A percentile compares a stretch with the other conserved stretches of the same genome.
These are phyloP conservation scores for Saksenaea vasiformis DNA, from an alignment of 371 early-diverging fungal genomes.

Conservation along the genomic window DNA sequence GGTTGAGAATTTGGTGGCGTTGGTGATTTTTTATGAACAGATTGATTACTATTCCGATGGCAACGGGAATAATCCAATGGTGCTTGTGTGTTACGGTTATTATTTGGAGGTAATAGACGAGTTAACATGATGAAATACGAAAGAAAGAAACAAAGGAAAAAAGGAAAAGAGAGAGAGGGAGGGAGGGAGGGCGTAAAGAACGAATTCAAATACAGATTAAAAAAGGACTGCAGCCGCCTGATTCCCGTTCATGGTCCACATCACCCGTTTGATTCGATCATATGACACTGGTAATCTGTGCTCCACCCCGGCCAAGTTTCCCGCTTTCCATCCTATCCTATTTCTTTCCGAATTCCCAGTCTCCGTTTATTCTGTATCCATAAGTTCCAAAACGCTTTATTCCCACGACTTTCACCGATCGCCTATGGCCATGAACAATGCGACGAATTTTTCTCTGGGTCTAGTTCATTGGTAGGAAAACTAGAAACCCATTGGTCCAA, in stretches of 20 bases:
- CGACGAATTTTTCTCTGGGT: neutral
- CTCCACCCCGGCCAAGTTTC: neutral
- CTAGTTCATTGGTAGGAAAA: neutral
- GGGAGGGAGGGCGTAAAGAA: conserved; percentile 1
- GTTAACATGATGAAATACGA: conserved; percentile 9
- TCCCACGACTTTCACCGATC: neutral
- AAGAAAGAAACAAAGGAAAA: neutral
- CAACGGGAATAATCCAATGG: neutral
- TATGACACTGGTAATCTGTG: too few relatives aligned
- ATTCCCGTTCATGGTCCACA: neutral
- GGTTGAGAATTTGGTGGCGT: neutral
- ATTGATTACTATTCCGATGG: neutral
- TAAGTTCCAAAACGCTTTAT: neutral
- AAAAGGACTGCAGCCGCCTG: neutral
- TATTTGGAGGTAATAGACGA: conserved; percentile 13
- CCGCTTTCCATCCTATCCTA: neutral
- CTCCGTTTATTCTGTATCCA: neutral
- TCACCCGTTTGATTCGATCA: neutral
- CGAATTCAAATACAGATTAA: conserved; percentile 2
- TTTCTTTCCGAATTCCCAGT: neutral
- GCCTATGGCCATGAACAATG: too few relatives aligned
- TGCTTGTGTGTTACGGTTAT: conserved; percentile 6
- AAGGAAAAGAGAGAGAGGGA: conserved; percentile 7
- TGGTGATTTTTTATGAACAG: neutral
- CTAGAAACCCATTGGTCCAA: neutral